A percentile compares a stretch with the other conserved stretches of the same genome.
These are phyloP conservation scores for Populus davidiana DNA, from an alignment of 345 rosid genomes.

Conservation along the genomic window DNA sequence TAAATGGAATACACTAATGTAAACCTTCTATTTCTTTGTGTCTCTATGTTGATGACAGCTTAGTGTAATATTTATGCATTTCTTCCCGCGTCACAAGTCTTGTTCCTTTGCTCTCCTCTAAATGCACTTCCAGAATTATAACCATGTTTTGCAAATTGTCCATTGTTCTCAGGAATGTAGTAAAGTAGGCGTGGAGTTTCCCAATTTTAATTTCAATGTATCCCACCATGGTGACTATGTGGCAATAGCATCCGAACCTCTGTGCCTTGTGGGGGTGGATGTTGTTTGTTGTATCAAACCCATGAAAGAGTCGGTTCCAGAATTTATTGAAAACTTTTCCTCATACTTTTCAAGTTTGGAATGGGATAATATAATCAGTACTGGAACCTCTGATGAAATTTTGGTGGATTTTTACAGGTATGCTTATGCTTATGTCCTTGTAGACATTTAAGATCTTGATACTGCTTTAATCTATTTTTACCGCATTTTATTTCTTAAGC, in stretches of 20 bases:
- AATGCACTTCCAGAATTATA: no score
- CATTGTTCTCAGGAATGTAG: slow-evolving; percentile 39
- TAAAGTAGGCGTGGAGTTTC: slow-evolving; percentile 25
- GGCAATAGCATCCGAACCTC: slow-evolving; percentile 69
- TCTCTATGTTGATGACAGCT: no score
- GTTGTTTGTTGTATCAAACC: slow-evolving; percentile 43
- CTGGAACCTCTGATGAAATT: slow-evolving; percentile 36
- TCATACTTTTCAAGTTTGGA: slow-evolving; percentile 57
- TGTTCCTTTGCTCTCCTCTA: not conserved
- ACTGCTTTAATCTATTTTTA: not conserved
- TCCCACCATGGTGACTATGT: slow-evolving; percentile 76
- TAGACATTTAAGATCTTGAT: not conserved
- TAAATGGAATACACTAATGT: no score
- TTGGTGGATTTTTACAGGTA: slow-evolving; percentile 63
- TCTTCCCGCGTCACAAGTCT: no score
- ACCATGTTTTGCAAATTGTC: not conserved
- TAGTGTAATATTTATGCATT: no score
- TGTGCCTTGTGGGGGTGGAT: slow-evolving; percentile 68
- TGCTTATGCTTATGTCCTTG: not conserved
- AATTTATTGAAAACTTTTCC: slow-evolving; percentile 46
- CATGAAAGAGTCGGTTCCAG: slow-evolving; percentile 36
- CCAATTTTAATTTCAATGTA: slow-evolving; percentile 67
- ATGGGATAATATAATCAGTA: slow-evolving; percentile 47
- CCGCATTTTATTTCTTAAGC: not conserved
- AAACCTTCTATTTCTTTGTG: no score